A percentile compares a stretch with the other conserved stretches of the same genome.
Conservation (phyloP, 2,329 filamentous ascomycete genomes). For the Aureobasidium subglaciale region DNA sequence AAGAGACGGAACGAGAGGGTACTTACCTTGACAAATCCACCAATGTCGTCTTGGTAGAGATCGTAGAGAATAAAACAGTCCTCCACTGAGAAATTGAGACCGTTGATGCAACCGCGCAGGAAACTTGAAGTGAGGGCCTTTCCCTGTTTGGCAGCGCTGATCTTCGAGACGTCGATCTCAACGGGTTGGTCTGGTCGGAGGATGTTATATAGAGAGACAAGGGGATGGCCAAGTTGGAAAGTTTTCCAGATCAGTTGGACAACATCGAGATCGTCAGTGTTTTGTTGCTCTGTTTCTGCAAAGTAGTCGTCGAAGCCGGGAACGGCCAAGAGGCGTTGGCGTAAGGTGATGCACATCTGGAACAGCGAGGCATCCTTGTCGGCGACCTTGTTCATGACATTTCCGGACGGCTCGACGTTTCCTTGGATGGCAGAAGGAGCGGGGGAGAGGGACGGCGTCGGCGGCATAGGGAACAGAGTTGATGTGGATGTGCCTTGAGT, state of each 20-base stretch:
- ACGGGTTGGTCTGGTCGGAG: conserved; percentile 64
- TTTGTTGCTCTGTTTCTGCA: conserved; percentile 42
- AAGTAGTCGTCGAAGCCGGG: conserved; percentile 61
- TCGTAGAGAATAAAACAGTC: conserved; percentile 91
- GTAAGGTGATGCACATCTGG: conserved; percentile 84
- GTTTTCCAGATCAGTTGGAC: conserved; percentile 89
- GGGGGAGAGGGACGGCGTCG: conserved; percentile 17
- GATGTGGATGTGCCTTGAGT: conserved; percentile 39
- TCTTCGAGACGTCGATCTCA: conserved; percentile 55
- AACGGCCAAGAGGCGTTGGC: conserved; percentile 72
- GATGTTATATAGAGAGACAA: conserved; percentile 84
- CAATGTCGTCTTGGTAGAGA: conserved; percentile 88
- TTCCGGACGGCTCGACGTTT: conserved; percentile 69
- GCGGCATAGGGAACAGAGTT: conserved; percentile 36
- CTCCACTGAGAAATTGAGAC: conserved; percentile 68
- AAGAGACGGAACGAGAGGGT: conserved; percentile 6
- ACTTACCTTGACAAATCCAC: conserved; percentile 85
- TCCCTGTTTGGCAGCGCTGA: conserved; percentile 62
- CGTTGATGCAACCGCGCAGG: conserved; percentile 77
- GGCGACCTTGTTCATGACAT: conserved; percentile 95
- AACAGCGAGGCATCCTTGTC: conserved; percentile 88
- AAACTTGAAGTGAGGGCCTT: conserved; percentile 92
- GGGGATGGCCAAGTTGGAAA: conserved; percentile 72
- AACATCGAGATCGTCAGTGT: conserved; percentile 67
- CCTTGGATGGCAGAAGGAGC: conserved; percentile 42